Percentiles rank a stretch among this genome's conserved stretches.
These are phyloP conservation scores for Fraxinus latifolia DNA, from an alignment of 305 asterid species.

Conservation along the genomic window DNA sequence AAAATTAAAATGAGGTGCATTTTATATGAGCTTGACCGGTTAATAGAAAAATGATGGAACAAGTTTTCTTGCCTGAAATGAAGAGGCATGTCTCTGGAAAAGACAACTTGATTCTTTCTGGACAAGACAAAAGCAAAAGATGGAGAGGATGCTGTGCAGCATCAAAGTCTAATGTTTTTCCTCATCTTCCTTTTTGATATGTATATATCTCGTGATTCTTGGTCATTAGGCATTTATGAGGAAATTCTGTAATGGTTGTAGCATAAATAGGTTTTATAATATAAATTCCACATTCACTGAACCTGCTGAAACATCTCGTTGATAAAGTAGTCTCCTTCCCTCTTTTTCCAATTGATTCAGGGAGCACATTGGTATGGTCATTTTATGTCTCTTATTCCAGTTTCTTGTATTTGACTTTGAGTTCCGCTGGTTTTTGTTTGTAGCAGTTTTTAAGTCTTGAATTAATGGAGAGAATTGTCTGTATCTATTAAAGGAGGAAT, in stretches of 20 bases:
- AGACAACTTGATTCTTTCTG: not conserved
- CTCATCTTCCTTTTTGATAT: not conserved
- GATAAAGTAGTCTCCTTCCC: not conserved
- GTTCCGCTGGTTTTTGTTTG: slow-evolving; percentile 22
- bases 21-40: not conserved
- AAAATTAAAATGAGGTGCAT: slow-evolving; percentile 2
- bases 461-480: slow-evolving; percentile 40
- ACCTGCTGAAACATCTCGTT: slow-evolving; percentile 4
- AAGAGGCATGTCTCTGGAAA: not conserved
- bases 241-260: not conserved
- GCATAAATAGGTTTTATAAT: not conserved
- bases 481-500: slow-evolving; percentile 53
- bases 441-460: slow-evolving; percentile 35
- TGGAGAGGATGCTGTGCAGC: not conserved
- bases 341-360: not conserved
- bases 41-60: not conserved
- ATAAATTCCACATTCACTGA: not conserved
- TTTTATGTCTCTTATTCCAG: slow-evolving; percentile 4
- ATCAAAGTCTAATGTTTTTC: not conserved
- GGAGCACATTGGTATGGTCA: not conserved
- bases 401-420: slow-evolving; percentile 7
- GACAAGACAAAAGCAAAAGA: slow-evolving; percentile 12
- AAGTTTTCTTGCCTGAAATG: not conserved
- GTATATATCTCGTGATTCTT: not conserved
- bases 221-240: not conserved